phyloP scores from a whole-genome alignment of 1,284 basidiomycete genomes.

The Earliella scabrosa region DNA sequence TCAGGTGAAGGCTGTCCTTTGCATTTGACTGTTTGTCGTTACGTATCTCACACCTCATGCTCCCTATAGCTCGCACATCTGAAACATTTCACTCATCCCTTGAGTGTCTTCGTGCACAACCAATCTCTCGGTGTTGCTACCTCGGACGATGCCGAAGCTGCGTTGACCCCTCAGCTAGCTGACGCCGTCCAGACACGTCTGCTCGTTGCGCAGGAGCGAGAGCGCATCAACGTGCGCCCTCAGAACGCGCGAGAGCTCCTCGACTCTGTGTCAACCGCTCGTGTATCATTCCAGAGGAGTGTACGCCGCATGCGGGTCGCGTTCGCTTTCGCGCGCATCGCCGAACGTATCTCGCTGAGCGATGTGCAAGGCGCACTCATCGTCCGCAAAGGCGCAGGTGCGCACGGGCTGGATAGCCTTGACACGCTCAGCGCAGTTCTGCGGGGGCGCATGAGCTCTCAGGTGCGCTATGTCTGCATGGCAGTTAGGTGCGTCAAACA shows the following conservation, averaged over 20 bases:
- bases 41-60: not conserved
- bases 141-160: slow-evolving; percentile 23
- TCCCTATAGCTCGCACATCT: slow-evolving; percentile 56
- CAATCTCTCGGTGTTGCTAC: slow-evolving; percentile 26
- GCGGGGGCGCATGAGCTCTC: slow-evolving; percentile 44
- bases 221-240: not conserved
- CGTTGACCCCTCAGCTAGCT: slow-evolving; percentile 40
- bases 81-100: slow-evolving; percentile 69
- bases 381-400: slow-evolving; percentile 21
- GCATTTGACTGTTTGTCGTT: not conserved
- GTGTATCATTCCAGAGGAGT: slow-evolving; percentile 38
- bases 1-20: slow-evolving; percentile 47
- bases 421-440: slow-evolving; percentile 43
- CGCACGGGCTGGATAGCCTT: slow-evolving; percentile 22
- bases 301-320: slow-evolving; percentile 47
- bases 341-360: slow-evolving; percentile 47
- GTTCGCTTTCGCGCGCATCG: slow-evolving; percentile 47
- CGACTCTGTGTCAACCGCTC: slow-evolving; percentile 41
- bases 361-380: slow-evolving; percentile 35
- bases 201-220: slow-evolving; percentile 2
- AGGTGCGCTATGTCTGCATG: slow-evolving; percentile 47
- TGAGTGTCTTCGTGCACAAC: slow-evolving; percentile 50
- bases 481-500: slow-evolving; percentile 49
- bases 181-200: slow-evolving; percentile 44
- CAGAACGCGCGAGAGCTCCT: slow-evolving; percentile 25